Conservation (phyloP, 2,329 filamentous ascomycete genomes). For the Colletotrichum musicola region DNA sequence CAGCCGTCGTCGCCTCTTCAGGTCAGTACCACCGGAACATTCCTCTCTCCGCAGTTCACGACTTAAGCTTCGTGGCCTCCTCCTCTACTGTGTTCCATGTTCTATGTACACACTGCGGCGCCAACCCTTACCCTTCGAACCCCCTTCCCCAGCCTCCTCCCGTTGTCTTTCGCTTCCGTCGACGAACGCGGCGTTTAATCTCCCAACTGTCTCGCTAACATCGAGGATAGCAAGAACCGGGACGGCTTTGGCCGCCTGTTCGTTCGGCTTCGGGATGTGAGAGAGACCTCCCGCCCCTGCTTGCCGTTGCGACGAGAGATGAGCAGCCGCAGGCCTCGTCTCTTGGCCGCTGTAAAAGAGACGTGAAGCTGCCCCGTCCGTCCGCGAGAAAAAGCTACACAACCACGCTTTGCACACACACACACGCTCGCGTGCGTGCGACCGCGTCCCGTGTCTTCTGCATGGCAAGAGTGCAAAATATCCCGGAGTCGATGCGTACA, state of each 20-base stretch:
- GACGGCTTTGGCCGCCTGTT: neutral
- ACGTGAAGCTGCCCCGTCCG: slow-evolving; percentile 23
- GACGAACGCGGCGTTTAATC: neutral
- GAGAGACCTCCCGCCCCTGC: neutral
- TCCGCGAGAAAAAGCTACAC: slow-evolving; percentile 33
- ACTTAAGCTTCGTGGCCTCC: slow-evolving; percentile 24
- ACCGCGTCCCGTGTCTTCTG: slow-evolving; percentile 43
- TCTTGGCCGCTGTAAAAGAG: slow-evolving; percentile 16
- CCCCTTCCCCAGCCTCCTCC: neutral
- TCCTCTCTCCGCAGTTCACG: slow-evolving; percentile 13
- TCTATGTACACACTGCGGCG: neutral
- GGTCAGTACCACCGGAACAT: slow-evolving; percentile 28
- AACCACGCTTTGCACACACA: slow-evolving; percentile 46
- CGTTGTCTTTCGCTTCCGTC: neutral
- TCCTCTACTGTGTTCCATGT: neutral
- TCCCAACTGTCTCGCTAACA: neutral
- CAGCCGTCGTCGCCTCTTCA: slow-evolving; percentile 31
- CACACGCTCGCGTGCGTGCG: slow-evolving; percentile 49
- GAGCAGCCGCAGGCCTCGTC: slow-evolving; percentile 42
- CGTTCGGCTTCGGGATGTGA: slow-evolving; percentile 5
- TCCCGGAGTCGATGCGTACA: slow-evolving; percentile 53
- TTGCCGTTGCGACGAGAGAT: slow-evolving; percentile 1
- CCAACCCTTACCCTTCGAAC: neutral
- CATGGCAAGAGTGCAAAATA: slow-evolving; percentile 46
- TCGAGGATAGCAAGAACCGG: neutral